Conservation (phyloP, 805 yeast genomes). For the Barnettozyma vustinii region DNA sequence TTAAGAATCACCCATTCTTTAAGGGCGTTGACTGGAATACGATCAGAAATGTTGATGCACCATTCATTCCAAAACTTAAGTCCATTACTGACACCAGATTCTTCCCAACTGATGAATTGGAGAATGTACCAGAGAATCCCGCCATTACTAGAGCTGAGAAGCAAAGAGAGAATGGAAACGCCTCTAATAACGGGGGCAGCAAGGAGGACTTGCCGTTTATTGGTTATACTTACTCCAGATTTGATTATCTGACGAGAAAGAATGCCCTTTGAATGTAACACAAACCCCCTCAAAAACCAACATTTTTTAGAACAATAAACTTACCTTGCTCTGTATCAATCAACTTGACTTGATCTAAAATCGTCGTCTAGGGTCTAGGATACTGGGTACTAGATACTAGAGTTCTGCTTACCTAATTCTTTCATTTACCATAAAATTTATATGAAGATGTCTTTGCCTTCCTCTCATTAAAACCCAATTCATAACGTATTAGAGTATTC, state of each 20-base stretch:
- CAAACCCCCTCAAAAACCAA: not conserved
- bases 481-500: not conserved
- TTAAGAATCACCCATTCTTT: constrained; percentile 70
- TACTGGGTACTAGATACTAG: too few relatives aligned
- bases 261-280: constrained; percentile 35
- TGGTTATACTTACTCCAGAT: constrained; percentile 93
- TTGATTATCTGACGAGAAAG: constrained; percentile 83
- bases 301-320: not conserved
- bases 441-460: not conserved
- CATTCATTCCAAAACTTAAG: constrained; percentile 89
- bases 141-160: constrained; percentile 61
- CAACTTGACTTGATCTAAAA: too few relatives aligned
- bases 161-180: constrained; percentile 44
- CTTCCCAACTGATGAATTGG: constrained; percentile 96
- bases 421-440: not conserved
- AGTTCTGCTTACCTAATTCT: not conserved
- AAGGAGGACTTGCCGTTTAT: constrained; percentile 94
- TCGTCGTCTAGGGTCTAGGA: too few relatives aligned
- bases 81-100: constrained; percentile 94
- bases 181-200: constrained; percentile 39
- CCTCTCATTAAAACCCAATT: not conserved
- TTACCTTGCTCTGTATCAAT: not conserved
- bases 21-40: constrained; percentile 78
- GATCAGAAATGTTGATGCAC: constrained; percentile 73
- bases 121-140: constrained; percentile 90